Base-by-base conservation (phyloP, 495 filamentous ascomycete genomes). In the Mytilinidion resinicola region DNA sequence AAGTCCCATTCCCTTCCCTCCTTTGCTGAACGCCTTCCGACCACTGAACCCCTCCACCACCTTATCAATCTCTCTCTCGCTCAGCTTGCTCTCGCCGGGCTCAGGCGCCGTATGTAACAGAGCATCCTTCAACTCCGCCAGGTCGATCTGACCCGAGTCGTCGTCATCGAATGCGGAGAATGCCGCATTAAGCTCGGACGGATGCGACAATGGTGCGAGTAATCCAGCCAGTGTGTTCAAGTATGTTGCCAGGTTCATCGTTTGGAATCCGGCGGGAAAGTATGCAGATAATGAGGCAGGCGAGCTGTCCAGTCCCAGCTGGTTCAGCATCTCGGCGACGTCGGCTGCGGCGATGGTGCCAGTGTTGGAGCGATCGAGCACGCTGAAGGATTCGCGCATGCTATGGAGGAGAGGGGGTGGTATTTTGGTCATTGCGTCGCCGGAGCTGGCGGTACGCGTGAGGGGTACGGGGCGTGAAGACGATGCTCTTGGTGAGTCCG, bases 141-240 rank as follows among this genome's bases (percentile, higher is more conserved):
- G 76, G 66, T 96, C 90, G 34, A 97, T 82, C 69, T 96, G 90
- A 8, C 95, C 93, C 65, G 87, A 90, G 70, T 98, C 93, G 62
- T 95, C 89, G 60, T 95, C 88, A 65, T 98, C 93, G 63, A 98
- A 98, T 0, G 95, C 95, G 9, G 88, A 87, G 61, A 98, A 89
- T 0, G 95, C 93, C 6, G 88, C 89, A 1, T 86, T 65, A 0
- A 98, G 80, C 60, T 98, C 93, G 19, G 82, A 77, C 11, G 81
- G 81, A 3, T 85, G 82, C 0, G 86, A 90, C 15, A 96, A 74
- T 0, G 82, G 79, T 0, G 81, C 80, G n/a, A 97, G 74, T 0
- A 88, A 77, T 9, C 78, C 74, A 0, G 90, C 85, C 7, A 97
- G 77, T 8, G 82, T 85, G 61, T 86, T 88, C 14, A 98, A 78